Conservation (phyloP, 116 monocot genomes). For the Posidonia oceanica region DNA sequence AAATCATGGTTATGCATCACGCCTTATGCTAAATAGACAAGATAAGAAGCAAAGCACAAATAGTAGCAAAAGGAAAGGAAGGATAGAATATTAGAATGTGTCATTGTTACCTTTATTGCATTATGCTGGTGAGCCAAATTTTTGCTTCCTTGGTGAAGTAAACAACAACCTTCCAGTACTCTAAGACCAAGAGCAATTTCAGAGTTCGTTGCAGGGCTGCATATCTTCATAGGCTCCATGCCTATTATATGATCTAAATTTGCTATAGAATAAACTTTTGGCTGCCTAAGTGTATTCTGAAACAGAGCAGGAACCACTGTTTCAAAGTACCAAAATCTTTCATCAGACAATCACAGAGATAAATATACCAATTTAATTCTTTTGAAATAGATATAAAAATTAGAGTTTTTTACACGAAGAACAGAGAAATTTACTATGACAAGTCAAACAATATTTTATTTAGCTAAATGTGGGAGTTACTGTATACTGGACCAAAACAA, state of each 20-base stretch:
- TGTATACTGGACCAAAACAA: background rate
- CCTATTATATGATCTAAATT: conserved; percentile 67
- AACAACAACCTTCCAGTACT: conserved; percentile 94
- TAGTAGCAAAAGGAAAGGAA: too few species aligned
- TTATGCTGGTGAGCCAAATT: conserved; percentile 53
- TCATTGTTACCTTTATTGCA: conserved; percentile 54
- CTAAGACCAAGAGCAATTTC: conserved; percentile 91
- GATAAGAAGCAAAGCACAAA: too few species aligned
- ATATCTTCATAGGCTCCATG: conserved; percentile 73
- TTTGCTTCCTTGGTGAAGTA: conserved; percentile 63
- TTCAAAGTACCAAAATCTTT: conserved; percentile 16
- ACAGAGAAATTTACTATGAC: background rate
- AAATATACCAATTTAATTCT: background rate
- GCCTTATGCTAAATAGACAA: too few species aligned
- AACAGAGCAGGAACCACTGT: conserved; percentile 97
- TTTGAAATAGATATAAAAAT: background rate
- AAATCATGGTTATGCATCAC: too few species aligned
- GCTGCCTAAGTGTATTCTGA: conserved; percentile 46
- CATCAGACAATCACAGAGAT: background rate
- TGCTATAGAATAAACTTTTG: conserved; percentile 47
- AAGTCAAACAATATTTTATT: background rate
- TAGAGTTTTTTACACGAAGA: background rate
- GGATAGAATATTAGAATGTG: too few species aligned
- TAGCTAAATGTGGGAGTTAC: background rate
- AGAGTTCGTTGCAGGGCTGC: conserved; percentile 59